Base-by-base conservation (phyloP, 306 rosid species). In the Vigna trinervia region DNA sequence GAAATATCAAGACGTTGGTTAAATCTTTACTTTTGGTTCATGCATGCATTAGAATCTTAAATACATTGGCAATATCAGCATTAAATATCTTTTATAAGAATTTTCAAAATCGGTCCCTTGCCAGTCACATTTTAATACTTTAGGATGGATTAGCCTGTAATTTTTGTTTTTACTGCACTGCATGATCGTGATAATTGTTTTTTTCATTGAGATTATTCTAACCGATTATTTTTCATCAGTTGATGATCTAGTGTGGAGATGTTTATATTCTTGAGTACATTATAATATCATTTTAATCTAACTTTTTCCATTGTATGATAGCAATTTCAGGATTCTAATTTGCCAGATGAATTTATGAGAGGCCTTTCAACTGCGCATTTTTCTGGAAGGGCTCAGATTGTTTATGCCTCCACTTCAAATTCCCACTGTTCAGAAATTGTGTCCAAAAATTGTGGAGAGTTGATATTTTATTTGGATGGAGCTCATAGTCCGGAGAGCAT, bases 401-500 rank as follows among this genome's bases (percentile, higher is more conserved):
- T 89, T 69, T 43, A 82, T 80, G 93, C 87, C 69, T 74, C 78
- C 48, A 56, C 51, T 66, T 54, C 82, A 5, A 17, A 78, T 54
- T 78, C 86, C 15, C 64, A 45, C 63, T 57, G 64, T 67, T 65
- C 87, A 26, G 61, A 84, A 20, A 59, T 70, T 4, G 47, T 47
- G 56, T 77, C 88, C 32, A 85, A 78, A 68, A 82, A 71, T 67
- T 64, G 85, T 57, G 94, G 88, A 68, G 87, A 87, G 74, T 86
- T 92, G 79, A 69, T 85, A 80, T 90, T 92, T 86, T 92, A 90
- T 81, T 81, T 90, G 84, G 97, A 92, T 78, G 96, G 97, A 69
- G 97, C 96, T 85, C 97, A 90, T 75, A 92, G 93, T 84, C 93
- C 97, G 20, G 97, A 92, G 77, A 92, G 97, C 84, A 88, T 92